phyloP scores from a whole-genome alignment of 768 basidiomycete species.

The Dentipellis sp. region DNA sequence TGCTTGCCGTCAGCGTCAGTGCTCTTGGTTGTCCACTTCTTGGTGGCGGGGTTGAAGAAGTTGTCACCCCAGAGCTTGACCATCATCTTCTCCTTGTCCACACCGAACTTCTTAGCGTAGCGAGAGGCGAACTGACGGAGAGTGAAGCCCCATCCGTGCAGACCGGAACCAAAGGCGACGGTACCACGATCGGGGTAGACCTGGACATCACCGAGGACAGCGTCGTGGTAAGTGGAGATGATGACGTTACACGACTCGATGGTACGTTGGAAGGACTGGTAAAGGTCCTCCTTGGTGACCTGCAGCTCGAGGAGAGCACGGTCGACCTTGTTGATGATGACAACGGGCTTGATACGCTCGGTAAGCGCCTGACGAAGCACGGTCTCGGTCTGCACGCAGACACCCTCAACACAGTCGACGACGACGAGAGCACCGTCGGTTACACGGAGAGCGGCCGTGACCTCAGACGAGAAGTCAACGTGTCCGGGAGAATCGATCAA shows the following conservation, averaged over 20 bases:
- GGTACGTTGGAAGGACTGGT: conserved; percentile 95
- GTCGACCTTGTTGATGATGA: conserved; percentile 99
- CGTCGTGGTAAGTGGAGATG: conserved; percentile 94
- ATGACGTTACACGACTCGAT: conserved; percentile 98
- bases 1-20: conserved; percentile 72
- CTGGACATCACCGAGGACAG: conserved; percentile 92
- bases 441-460: conserved; percentile 98
- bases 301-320: conserved; percentile 98
- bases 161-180: conserved; percentile 97
- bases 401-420: conserved; percentile 99
- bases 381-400: conserved; percentile 99
- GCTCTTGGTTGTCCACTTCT: conserved; percentile 87
- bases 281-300: conserved; percentile 92
- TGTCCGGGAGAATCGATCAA: conserved; percentile 99
- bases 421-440: conserved; percentile 99
- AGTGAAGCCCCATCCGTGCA: conserved; percentile 99
- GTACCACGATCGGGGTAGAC: conserved; percentile 98
- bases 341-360: conserved; percentile 99
- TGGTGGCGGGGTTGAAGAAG: conserved; percentile 94
- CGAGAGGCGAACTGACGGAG: conserved; percentile 93
- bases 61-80: conserved; percentile 97
- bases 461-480: conserved; percentile 99
- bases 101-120: conserved; percentile 98
- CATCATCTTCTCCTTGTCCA: conserved; percentile 99
- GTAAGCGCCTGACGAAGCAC: conserved; percentile 94